A percentile compares a stretch with the other conserved stretches of the same genome.
Evolutionary conservation across 2,329 filamentous ascomycete genomes (phyloP).

Genomic region (Aureobasidium lini): DNA sequence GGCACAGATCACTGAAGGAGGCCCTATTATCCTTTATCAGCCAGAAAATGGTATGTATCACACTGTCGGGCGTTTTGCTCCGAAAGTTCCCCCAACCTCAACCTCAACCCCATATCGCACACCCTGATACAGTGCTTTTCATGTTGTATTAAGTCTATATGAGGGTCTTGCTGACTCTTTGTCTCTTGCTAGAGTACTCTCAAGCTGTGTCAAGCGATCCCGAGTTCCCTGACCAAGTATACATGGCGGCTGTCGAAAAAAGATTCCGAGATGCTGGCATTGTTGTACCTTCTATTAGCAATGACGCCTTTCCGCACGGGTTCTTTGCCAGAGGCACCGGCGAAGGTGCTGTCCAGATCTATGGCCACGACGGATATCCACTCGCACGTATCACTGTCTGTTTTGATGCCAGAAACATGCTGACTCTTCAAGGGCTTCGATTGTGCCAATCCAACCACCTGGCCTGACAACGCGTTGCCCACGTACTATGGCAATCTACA

Average conservation of each 20-base stretch:
- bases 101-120: no score
- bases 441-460: constrained; percentile 53
- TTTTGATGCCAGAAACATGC: no score
- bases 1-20: constrained; percentile 74
- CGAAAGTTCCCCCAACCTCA: not conserved
- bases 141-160: no score
- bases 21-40: constrained; percentile 70
- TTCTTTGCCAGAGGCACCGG: constrained; percentile 52
- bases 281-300: constrained; percentile 50
- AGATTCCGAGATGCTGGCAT: constrained; percentile 56
- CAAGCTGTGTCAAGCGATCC: constrained; percentile 16
- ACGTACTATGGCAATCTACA: constrained; percentile 50
- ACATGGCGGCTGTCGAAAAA: constrained; percentile 63
- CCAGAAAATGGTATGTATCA: constrained; percentile 66
- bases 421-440: constrained; percentile 23
- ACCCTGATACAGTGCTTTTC: no score
- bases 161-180: no score
- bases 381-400: no score
- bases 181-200: not conserved
- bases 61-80: not conserved
- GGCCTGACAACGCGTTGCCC: constrained; percentile 52
- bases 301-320: constrained; percentile 56
- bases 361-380: constrained; percentile 42
- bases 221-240: constrained; percentile 57
- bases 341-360: constrained; percentile 45